phyloP scores from a whole-genome alignment of 2,329 filamentous ascomycete species.

The Verruconis gallopava region DNA sequence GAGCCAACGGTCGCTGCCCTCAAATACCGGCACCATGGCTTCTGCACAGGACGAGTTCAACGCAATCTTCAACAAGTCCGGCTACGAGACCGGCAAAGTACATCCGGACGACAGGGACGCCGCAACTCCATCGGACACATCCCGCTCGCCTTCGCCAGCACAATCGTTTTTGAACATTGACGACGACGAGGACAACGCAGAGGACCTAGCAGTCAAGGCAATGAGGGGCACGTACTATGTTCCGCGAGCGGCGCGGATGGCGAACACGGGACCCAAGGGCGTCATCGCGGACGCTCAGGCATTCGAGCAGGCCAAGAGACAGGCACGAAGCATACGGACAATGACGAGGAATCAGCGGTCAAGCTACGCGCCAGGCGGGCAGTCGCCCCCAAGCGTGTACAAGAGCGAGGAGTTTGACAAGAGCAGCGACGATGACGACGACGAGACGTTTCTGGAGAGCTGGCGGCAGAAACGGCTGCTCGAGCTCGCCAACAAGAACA shows the following conservation, averaged over 20 bases:
- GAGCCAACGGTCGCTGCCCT: slow-evolving; percentile 11
- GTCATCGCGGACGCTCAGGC: slow-evolving; percentile 74
- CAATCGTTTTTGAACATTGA: slow-evolving; percentile 20
- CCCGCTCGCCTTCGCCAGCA: not conserved
- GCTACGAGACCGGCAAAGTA: slow-evolving; percentile 17
- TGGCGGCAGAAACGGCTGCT: slow-evolving; percentile 73
- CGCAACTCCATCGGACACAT: slow-evolving; percentile 17
- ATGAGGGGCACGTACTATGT: slow-evolving; percentile 45
- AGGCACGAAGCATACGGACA: slow-evolving; percentile 12
- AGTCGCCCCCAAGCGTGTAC: slow-evolving; percentile 21
- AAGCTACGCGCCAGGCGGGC: not conserved
- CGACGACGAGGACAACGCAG: slow-evolving; percentile 30
- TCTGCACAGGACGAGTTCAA: slow-evolving; percentile 39
- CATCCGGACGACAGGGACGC: slow-evolving; percentile 34
- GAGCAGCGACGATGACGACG: slow-evolving; percentile 33
- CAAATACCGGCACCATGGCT: slow-evolving; percentile 10
- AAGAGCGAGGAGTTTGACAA: slow-evolving; percentile 9
- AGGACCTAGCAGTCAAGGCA: slow-evolving; percentile 16
- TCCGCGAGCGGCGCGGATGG: slow-evolving; percentile 51
- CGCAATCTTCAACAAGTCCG: slow-evolving; percentile 33
- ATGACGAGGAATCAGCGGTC: not conserved
- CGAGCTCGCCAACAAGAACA: slow-evolving; percentile 47
- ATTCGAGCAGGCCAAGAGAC: slow-evolving; percentile 50
- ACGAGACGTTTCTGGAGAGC: slow-evolving; percentile 67
- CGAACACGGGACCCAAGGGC: slow-evolving; percentile 71